Evolutionary conservation across 352 stramenopile genomes (phyloP).

Genomic region (Elongisporangium anandrum): DNA sequence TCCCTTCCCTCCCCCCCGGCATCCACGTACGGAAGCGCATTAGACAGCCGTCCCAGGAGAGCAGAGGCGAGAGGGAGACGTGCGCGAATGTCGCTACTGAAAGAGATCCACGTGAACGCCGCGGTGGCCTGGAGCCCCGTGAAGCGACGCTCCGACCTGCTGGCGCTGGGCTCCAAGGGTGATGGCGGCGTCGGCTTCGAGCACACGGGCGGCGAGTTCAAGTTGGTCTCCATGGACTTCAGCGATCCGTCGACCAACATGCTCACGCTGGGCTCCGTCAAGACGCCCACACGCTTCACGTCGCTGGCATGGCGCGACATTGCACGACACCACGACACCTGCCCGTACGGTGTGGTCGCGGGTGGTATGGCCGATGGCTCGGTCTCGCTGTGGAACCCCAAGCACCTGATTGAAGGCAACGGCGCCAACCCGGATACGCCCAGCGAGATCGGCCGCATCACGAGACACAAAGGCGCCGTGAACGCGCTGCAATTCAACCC

Average conservation of each 20-base stretch:
- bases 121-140: conserved; percentile 87
- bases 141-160: conserved; percentile 64
- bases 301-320: conserved; percentile 92
- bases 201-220: conserved; percentile 96
- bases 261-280: conserved; percentile 80
- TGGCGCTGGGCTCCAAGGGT: conserved; percentile 92
- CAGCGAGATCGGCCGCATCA: conserved; percentile 72
- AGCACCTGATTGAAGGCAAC: conserved; percentile 73
- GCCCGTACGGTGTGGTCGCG: conserved; percentile 91
- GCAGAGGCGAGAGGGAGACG: neutral
- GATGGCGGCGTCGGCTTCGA: conserved; percentile 95
- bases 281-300: conserved; percentile 91
- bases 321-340: conserved; percentile 64
- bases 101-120: conserved; percentile 88
- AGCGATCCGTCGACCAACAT: conserved; percentile 63
- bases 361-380: conserved; percentile 96
- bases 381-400: conserved; percentile 96
- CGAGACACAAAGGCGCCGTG: conserved; percentile 87
- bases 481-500: conserved; percentile 96
- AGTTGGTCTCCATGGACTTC: conserved; percentile 94
- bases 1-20: conserved; percentile 4
- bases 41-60: conserved; percentile 1
- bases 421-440: conserved; percentile 28
- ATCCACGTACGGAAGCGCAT: conserved; percentile 1
- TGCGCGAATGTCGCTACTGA: conserved; percentile 82